Conservation (phyloP, 2,329 filamentous ascomycete species). For the Penicillium sp. region DNA sequence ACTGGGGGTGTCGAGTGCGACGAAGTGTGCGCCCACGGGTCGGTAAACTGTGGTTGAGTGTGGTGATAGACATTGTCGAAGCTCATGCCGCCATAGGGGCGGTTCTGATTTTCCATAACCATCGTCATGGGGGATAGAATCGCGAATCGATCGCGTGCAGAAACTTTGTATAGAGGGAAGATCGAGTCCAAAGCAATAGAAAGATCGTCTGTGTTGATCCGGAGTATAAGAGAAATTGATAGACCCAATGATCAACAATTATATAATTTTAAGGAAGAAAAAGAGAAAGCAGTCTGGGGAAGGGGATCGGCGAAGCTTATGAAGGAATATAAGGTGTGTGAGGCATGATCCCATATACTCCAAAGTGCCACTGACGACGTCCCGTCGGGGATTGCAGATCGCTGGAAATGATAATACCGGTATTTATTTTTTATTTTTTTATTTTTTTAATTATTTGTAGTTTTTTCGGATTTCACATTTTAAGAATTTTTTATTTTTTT, state of each 20-base stretch:
- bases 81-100: constrained; percentile 72
- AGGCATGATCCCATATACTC: constrained; percentile 25
- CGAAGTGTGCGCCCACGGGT: constrained; percentile 69
- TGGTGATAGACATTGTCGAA: constrained; percentile 75
- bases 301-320: constrained; percentile 47
- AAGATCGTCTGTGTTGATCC: constrained; percentile 5
- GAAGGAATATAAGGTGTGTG: constrained; percentile 36
- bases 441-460: too few relatives aligned
- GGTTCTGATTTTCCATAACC: constrained; percentile 88
- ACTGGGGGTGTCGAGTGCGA: constrained; percentile 63
- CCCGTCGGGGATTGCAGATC: constrained; percentile 43
- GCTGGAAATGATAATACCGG: constrained; percentile 19
- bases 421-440: constrained; percentile 6
- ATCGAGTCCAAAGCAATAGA: not conserved
- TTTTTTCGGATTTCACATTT: not conserved
- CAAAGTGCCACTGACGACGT: constrained; percentile 43
- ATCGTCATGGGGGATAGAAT: constrained; percentile 72
- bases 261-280: constrained; percentile 11
- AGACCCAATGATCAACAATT: constrained; percentile 16
- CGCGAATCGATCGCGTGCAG: constrained; percentile 17
- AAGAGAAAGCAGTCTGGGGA: constrained; percentile 36
- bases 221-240: constrained; percentile 15
- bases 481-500: not conserved
- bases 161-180: not conserved
- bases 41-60: constrained; percentile 72